Evolutionary conservation across 352 stramenopile genomes (phyloP).

Genomic region (Pythium diclinum): DNA sequence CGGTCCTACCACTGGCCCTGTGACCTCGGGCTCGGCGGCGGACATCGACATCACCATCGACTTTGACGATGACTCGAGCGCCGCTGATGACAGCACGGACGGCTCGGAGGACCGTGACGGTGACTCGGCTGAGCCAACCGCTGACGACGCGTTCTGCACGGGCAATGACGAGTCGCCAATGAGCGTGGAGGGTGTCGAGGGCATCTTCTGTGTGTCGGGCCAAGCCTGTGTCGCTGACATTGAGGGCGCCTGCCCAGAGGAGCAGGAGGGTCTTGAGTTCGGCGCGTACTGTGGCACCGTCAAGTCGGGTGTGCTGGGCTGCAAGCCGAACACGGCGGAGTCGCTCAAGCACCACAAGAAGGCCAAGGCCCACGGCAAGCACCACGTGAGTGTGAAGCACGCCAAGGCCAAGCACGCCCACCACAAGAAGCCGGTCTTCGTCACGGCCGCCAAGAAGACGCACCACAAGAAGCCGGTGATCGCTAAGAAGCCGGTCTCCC

Average conservation of each 20-base stretch:
- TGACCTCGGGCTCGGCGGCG: not conserved
- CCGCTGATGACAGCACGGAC: not conserved
- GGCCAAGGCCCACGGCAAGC: not conserved
- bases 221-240: constrained; percentile 17
- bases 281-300: constrained; percentile 19
- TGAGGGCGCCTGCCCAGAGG: constrained; percentile 13
- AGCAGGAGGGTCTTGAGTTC: constrained; percentile 12
- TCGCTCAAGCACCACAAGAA: constrained; percentile 10
- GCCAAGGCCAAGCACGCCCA: not conserved
- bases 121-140: constrained; percentile 10
- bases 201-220: constrained; percentile 21
- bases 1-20: no score
- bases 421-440: constrained; percentile 2
- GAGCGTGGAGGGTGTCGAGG: constrained; percentile 20
- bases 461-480: constrained; percentile 12
- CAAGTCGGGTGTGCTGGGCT: constrained; percentile 16
- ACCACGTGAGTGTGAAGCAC: not conserved
- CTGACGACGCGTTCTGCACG: not conserved
- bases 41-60: not conserved
- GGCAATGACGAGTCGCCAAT: constrained; percentile 18
- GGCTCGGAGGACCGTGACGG: not conserved
- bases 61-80: not conserved
- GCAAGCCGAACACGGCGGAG: constrained; percentile 13
- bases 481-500: not conserved
- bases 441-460: constrained; percentile 3